Base-by-base conservation (phyloP, 2,329 filamentous ascomycete species). In the Penicillium hesseltinei region DNA sequence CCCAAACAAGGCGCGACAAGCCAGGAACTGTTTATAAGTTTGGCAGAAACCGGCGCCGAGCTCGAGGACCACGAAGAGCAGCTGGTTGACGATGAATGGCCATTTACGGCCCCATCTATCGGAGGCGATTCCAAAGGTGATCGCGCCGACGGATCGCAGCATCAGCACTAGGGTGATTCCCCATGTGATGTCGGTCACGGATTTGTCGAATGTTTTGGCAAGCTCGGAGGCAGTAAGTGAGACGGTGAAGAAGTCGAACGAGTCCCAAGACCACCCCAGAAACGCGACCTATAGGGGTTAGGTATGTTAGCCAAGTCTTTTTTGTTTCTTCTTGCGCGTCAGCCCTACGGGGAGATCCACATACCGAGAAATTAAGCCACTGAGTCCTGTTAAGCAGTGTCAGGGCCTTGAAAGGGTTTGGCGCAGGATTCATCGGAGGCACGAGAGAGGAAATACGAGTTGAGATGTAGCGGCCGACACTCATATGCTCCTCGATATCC, bases 181-280 rank as follows among this genome's bases (percentile, higher is more conserved):
- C 84, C 84, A 86, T 2, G 84, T 85, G 57, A 87, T 85, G 52
- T 86, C 81, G 10, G 79, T 80, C 49, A 82, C 82, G 3, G 78
- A 76, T 61, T 80, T 82, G 48, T 73, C 76, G 63, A 87, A 87
- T 3, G 74, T 69, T 56, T 80, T 73, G 3, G 83, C 82, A 11
- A 87, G 72, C 38, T 83, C 67, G 6, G 74, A 71, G 17, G 86
- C 80, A 0, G 82, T 83, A 50, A 86, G 71, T 5, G 81, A 84
- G 25, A 86, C 83, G 25, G 83, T 84, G 72, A 86, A 86, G 73
- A 86, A 86, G 66, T 86, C 84, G 56, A 86, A 84, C 0, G 83
- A 78, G 64, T 83, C 81, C 79, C 80, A 82, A 2, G 76, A 75
- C 81, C 83, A 85, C 2, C 77, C 82, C 17, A 78, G 64, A 59